Evolutionary conservation across 768 basidiomycete species (phyloP), one percentile per base, ranked within the genome.

Genomic region (Galerina marginata): DNA sequence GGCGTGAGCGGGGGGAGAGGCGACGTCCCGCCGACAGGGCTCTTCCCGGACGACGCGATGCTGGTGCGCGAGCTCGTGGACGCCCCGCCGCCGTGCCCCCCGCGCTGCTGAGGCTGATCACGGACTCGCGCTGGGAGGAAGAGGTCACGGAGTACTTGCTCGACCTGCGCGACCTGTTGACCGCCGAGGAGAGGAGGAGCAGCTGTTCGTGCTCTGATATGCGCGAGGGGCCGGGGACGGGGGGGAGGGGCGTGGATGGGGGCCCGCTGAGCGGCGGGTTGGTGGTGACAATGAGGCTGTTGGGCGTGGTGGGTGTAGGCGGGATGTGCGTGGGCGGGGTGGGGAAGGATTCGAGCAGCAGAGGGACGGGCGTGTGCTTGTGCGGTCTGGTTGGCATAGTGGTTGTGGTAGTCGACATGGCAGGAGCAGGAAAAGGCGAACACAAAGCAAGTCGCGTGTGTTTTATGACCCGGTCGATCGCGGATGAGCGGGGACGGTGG

Each of bases 201-300:
- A 79, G 74, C 33, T 78, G 82, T 60, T 83, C 85, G 39, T 80
- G 71, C 58, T 80, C 77, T 2, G 86, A 79, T 25, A 86, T 77
- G 16, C 84, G 78, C 2, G 86, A 86, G 0, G 85, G 85, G 2
- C 85, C 87, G 0, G 90, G 90, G 1, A 90, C 65, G 3, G 90
- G 87, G 0, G 90, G 89, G 3, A 90, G 80, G 0, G 89, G 88
- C 0, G 77, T 65, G 0, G 78, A 72, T 0, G 89, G 89, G 0
- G 88, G 89, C 1, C 74, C 77, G 0, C 84, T 85, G 0, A 83
- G 86, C 0, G 88, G 87, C 0, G 87, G 88, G 56, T 86, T 85
- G 52, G 15, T 36, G 38, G n/a, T n/a, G n/a, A n/a, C n/a, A n/a
- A 25, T 16, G 15, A 49, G 37, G 16, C 40, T 33, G 15, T 33